These are phyloP conservation scores for Kalmusia sp. DNA, from an alignment of 2,329 filamentous ascomycete species.

Conservation along the genomic window DNA sequence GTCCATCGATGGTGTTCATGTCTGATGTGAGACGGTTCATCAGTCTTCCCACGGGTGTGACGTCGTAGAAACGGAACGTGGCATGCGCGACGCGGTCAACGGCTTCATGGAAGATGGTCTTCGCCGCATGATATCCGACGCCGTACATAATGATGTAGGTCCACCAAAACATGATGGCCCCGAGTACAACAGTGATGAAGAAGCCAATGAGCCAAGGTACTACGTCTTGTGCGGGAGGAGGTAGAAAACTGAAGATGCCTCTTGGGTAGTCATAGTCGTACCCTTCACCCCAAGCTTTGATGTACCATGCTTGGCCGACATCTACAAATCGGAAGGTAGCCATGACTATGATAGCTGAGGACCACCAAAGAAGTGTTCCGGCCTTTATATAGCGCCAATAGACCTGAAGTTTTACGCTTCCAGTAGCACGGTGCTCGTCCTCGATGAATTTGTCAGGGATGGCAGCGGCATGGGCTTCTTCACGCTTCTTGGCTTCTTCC, in stretches of 20 bases:
- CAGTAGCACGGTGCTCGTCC: constrained; percentile 76
- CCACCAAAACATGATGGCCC: constrained; percentile 56
- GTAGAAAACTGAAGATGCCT: constrained; percentile 58
- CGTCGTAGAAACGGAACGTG: constrained; percentile 89
- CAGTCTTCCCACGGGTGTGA: constrained; percentile 84
- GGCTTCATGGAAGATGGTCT: constrained; percentile 74
- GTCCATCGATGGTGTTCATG: constrained; percentile 86
- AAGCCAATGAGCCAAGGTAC: constrained; percentile 78
- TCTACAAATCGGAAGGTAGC: constrained; percentile 68
- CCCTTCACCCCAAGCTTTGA: constrained; percentile 86
- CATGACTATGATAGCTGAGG: constrained; percentile 67
- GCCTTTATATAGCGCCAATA: constrained; percentile 89
- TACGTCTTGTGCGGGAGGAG: constrained; percentile 71
- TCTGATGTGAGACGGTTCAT: constrained; percentile 94
- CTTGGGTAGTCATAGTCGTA: constrained; percentile 57
- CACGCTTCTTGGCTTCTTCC: constrained; percentile 42
- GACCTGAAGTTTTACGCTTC: constrained; percentile 75
- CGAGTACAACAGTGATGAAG: constrained; percentile 60
- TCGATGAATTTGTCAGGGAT: constrained; percentile 79
- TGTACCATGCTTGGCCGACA: constrained; percentile 76
- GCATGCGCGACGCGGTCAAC: constrained; percentile 77
- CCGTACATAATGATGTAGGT: constrained; percentile 73
- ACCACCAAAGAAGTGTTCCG: constrained; percentile 78
- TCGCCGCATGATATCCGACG: constrained; percentile 82
- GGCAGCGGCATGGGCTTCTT: constrained; percentile 55